These are phyloP conservation scores for Cercophora sp. DNA, from an alignment of 495 filamentous ascomycete species.

Conservation along the genomic window DNA sequence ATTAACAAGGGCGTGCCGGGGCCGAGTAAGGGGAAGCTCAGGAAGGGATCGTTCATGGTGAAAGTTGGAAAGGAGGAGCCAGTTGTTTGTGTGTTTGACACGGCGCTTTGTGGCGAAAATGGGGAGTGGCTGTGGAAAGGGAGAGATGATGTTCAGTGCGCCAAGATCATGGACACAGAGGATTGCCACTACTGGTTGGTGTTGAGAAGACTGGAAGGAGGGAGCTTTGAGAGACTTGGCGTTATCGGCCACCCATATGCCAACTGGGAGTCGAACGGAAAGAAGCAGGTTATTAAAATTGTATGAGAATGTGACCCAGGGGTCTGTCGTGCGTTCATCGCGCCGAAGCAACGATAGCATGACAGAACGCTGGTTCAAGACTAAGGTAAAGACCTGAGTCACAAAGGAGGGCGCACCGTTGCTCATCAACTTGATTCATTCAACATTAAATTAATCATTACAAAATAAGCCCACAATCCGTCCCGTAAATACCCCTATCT, in stretches of 20 bases:
- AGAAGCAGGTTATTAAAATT: background rate
- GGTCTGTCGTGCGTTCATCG: no score
- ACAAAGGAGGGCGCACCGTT: no score
- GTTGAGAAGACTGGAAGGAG: constrained; percentile 5
- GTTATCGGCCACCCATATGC: background rate
- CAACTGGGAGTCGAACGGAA: background rate
- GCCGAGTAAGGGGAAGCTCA: background rate
- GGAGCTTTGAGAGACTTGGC: constrained; percentile 8
- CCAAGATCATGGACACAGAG: constrained; percentile 8
- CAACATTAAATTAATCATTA: background rate
- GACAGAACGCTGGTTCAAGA: no score
- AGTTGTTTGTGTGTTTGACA: constrained; percentile 1
- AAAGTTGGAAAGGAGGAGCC: constrained; percentile 1
- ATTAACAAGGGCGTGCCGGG: background rate
- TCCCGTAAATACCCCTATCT: background rate
- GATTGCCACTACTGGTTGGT: constrained; percentile 9
- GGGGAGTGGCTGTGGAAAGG: constrained; percentile 14
- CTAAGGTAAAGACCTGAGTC: no score
- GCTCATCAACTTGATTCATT: background rate
- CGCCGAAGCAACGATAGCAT: no score
- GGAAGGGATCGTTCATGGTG: background rate
- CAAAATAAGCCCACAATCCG: background rate
- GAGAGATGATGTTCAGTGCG: constrained; percentile 3
- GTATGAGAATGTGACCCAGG: no score
- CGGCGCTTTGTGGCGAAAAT: constrained; percentile 3